These are phyloP conservation scores for Plectosphaerella sp. DNA, from an alignment of 2,329 filamentous ascomycete genomes.

Conservation along the genomic window DNA sequence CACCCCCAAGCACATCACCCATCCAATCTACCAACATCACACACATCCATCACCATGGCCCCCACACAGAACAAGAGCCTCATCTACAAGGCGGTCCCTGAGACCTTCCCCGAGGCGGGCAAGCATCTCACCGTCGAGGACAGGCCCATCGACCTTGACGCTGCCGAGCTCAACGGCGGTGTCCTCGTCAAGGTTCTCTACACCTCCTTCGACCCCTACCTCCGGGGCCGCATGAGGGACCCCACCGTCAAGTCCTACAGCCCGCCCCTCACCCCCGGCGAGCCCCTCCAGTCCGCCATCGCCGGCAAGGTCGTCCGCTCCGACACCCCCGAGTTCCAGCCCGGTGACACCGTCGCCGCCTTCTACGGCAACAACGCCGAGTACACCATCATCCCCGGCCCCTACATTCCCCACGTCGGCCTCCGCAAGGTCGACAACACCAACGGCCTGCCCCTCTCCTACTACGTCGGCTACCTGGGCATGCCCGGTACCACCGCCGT, in stretches of 20 bases:
- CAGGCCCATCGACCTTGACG: slow-evolving; percentile 61
- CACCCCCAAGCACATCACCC: not conserved
- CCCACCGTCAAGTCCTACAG: slow-evolving; percentile 62
- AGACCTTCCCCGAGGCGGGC: slow-evolving; percentile 63
- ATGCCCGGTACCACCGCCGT: slow-evolving; percentile 64
- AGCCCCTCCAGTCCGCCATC: slow-evolving; percentile 59
- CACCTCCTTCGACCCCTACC: slow-evolving; percentile 79
- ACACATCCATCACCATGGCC: slow-evolving; percentile 21
- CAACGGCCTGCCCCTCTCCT: slow-evolving; percentile 56
- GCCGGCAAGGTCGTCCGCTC: slow-evolving; percentile 70
- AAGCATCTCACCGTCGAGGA: slow-evolving; percentile 66
- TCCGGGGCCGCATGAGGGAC: slow-evolving; percentile 73
- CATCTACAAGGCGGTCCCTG: slow-evolving; percentile 67
- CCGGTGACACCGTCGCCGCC: slow-evolving; percentile 39
- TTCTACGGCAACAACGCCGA: slow-evolving; percentile 58
- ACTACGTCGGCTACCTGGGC: slow-evolving; percentile 68
- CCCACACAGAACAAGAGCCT: slow-evolving; percentile 66
- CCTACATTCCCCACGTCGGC: slow-evolving; percentile 4
- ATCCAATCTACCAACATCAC: not conserved
- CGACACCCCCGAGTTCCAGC: slow-evolving; percentile 47
- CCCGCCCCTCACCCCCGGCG: slow-evolving; percentile 54
- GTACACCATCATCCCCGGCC: slow-evolving; percentile 39
- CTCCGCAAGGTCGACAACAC: slow-evolving; percentile 56
- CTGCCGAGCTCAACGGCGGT: slow-evolving; percentile 58
- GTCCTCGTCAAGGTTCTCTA: slow-evolving; percentile 67